Evolutionary conservation across 176 grass and related monocot genomes (phyloP), one percentile per base, ranked within the genome.

Genomic region (Eleusine indica): DNA sequence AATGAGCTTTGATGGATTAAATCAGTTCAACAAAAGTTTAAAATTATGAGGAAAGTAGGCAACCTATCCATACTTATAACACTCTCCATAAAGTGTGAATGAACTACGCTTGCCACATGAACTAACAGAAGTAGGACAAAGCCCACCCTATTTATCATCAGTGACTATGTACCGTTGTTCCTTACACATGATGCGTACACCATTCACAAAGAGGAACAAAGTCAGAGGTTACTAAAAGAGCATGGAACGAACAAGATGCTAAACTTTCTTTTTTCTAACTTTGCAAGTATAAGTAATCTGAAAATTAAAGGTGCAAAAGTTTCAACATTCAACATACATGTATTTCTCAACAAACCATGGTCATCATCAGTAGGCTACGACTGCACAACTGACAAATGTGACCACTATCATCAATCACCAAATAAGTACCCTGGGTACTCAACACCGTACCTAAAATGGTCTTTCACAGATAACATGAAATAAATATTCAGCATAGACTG

Each of bases 121-220:
- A 62, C 39, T 63, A 13, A 63, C 13, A 62, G 16, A n/a, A 39
- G 75, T 25, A 15, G 56, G 21, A 42, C n/a, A 28, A 35, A 35
- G 76, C 13, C 0, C 41, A 48, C 28, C 76, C 40, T 21, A 21
- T 43, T 70, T 76, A 57, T 21, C 63, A 74, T 68, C 37, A 76
- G 30, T 57, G 37, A 66, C 30, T 68, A 76, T 19, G 68, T 76
- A 35, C 15, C 11, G 29, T 28, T 38, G 35, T 76, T 54, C 47
- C 62, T 25, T 28, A 13, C 28, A 40, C 35, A 83, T 75, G 32
- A 4, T 54, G n/a, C 43, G 10, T 9, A 10, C 43, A 46, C 9
- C 53, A 54, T 21, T 68, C 72, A 75, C 32, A 75, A 40, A 53
- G 48, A 68, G 51, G 74, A 76, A 30, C 9, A 9, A 75, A 69